These are phyloP conservation scores for Magnusiomyces magnusii DNA, from an alignment of 1,139 yeast species.

Conservation along the genomic window DNA sequence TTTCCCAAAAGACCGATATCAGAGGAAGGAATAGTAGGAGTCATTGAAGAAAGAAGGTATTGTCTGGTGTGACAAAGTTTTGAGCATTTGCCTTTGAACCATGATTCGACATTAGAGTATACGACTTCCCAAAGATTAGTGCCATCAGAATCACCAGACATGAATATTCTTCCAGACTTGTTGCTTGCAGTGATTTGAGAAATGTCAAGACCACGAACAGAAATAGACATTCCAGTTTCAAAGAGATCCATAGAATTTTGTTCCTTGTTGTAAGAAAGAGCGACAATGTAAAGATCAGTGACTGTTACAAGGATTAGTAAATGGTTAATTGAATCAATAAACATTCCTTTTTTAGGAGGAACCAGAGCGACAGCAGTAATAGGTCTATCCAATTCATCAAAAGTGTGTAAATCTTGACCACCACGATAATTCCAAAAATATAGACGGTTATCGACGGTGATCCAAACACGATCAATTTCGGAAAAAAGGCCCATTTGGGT, in stretches of 20 bases:
- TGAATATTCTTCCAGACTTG: slow-evolving; percentile 69
- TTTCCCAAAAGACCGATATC: slow-evolving; percentile 10
- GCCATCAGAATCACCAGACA: slow-evolving; percentile 72
- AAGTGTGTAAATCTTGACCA: slow-evolving; percentile 62
- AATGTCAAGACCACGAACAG: slow-evolving; percentile 71
- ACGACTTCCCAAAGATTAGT: slow-evolving; percentile 79
- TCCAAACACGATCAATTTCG: slow-evolving; percentile 80
- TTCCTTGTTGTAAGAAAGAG: slow-evolving; percentile 52
- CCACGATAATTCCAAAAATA: slow-evolving; percentile 75
- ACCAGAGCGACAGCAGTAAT: slow-evolving; percentile 70
- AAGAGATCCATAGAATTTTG: slow-evolving; percentile 51
- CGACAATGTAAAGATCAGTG: slow-evolving; percentile 67
- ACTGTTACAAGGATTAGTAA: slow-evolving; percentile 75
- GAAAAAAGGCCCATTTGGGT: slow-evolving; percentile 82
- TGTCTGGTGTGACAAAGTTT: slow-evolving; percentile 52
- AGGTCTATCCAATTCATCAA: slow-evolving; percentile 75
- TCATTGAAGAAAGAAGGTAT: slow-evolving; percentile 16
- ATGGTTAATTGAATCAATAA: slow-evolving; percentile 68
- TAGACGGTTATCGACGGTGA: slow-evolving; percentile 73
- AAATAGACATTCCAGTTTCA: slow-evolving; percentile 76
- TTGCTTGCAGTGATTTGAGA: slow-evolving; percentile 54
- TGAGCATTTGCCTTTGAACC: slow-evolving; percentile 79
- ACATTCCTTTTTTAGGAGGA: slow-evolving; percentile 71
- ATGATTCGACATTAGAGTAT: slow-evolving; percentile 78
- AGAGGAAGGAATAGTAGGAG: slow-evolving; percentile 17